Percentiles rank a stretch among this genome's conserved stretches.
These are phyloP conservation scores for Dillenia suffruticosa DNA, from an alignment of 164 flowering plant species.

Conservation along the genomic window DNA sequence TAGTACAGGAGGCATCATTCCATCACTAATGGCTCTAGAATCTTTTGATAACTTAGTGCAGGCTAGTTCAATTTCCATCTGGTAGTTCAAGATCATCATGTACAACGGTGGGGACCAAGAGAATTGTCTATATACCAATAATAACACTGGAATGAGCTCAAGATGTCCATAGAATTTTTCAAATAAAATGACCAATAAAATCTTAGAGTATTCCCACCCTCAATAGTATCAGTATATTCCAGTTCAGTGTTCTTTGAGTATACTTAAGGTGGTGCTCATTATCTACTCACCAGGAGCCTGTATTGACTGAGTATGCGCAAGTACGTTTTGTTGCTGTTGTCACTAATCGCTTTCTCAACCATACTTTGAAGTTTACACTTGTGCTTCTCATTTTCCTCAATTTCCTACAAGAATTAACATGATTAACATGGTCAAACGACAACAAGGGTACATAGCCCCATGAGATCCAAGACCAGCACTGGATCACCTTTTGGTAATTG, in stretches of 20 bases:
- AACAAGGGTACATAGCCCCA: neutral
- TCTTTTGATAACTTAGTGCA: no score
- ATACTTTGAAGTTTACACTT: slow-evolving; percentile 69
- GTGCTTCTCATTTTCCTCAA: slow-evolving; percentile 76
- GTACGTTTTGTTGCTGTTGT: slow-evolving; percentile 77
- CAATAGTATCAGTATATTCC: slow-evolving; percentile 2
- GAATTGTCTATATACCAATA: no score
- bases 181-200: no score
- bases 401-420: slow-evolving; percentile 50
- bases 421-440: neutral
- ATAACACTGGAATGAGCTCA: no score
- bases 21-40: no score
- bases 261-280: neutral
- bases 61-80: no score
- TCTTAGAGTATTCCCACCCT: no score
- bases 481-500: slow-evolving; percentile 57
- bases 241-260: neutral
- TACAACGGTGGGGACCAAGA: no score
- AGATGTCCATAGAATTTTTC: no score
- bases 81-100: no score
- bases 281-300: slow-evolving; percentile 64
- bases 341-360: slow-evolving; percentile 80
- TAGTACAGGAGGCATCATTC: no score
- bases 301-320: slow-evolving; percentile 83
- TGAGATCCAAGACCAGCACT: neutral